Percentiles rank a stretch among this genome's conserved stretches.
phyloP scores from a whole-genome alignment of 768 basidiomycete genomes.

The Pholiota molesta region DNA sequence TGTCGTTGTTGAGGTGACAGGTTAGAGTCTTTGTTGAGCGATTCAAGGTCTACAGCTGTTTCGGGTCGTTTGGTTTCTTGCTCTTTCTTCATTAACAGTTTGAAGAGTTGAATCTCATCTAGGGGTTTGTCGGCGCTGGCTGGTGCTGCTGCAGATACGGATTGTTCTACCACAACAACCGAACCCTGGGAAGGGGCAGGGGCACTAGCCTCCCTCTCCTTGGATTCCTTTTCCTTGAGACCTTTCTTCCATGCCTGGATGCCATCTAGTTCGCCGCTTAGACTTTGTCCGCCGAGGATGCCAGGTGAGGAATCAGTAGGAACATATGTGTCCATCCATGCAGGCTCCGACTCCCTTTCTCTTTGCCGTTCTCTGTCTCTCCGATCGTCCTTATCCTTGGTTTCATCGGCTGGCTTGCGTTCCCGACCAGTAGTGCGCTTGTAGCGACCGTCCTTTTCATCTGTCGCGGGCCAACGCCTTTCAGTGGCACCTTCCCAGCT shows the following conservation, averaged over 20 bases:
- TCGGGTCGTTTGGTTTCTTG: slow-evolving; percentile 50
- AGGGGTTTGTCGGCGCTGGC: slow-evolving; percentile 44
- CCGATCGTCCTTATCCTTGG: slow-evolving; percentile 50
- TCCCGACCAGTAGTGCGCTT: slow-evolving; percentile 66
- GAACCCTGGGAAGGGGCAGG: slow-evolving; percentile 12
- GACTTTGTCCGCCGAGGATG: slow-evolving; percentile 62
- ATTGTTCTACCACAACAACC: neutral
- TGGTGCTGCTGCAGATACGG: slow-evolving; percentile 12
- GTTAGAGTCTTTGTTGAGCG: slow-evolving; percentile 1
- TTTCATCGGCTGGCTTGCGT: slow-evolving; percentile 48
- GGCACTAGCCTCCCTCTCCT: slow-evolving; percentile 15
- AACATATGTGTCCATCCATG: slow-evolving; percentile 91
- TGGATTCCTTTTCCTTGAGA: slow-evolving; percentile 34
- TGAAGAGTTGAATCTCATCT: slow-evolving; percentile 86
- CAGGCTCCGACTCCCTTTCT: slow-evolving; percentile 84
- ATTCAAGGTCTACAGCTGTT: slow-evolving; percentile 6
- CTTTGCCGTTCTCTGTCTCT: slow-evolving; percentile 60
- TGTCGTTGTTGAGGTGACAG: slow-evolving; percentile 11
- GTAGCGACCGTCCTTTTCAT: slow-evolving; percentile 68
- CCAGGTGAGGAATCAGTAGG: slow-evolving; percentile 59
- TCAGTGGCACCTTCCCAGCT: slow-evolving; percentile 49
- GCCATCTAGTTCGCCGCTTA: slow-evolving; percentile 74
- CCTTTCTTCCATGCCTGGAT: slow-evolving; percentile 90
- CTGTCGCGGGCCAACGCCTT: slow-evolving; percentile 61
- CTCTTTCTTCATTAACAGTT: slow-evolving; percentile 80